Evolutionary conservation across 768 basidiomycete genomes (phyloP), one percentile per base, ranked within the genome.

Genomic region (Lactarius sanguifluus): DNA sequence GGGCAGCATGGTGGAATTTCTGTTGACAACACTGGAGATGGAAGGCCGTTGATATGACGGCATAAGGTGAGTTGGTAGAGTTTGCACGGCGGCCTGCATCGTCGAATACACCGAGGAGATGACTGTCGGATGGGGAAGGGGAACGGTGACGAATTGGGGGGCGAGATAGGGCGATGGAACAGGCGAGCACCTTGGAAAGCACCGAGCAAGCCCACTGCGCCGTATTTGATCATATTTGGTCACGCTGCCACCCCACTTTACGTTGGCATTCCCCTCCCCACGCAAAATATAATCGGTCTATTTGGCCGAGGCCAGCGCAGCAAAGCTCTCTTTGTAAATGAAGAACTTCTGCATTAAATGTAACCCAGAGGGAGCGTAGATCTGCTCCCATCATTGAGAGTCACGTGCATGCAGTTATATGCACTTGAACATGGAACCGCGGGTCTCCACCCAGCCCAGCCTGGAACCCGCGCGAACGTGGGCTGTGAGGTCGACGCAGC

Each of bases 51-150:
- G 77, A 79, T 89, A 90, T 75, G 86, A 74, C 73, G 86, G 79
- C 69, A 90, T 79, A 70, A 90, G 78, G 59, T 82, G 81, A 68
- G 83, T 79, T 54, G 85, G 84, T 69, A 89, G 77, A 69, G 85
- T 84, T 76, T 90, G 88, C 61, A 89, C 82, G 74, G 85, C 87
- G 72, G 89, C 84, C 79, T 89, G 86, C 90, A 92, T 91, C 71
- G 80, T 83, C 76, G 78, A 77, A 8, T 77, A 75, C 60, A 78
- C 72, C 75, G 81, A 80, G 73, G 76, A 79, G 73, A 84, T 81
- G 81, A 82, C 83, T 81, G 80, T 87, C 83, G 81, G 77, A 64
- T 65, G 43, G 67, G 70, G 60, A 64, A 69, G 70, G 71, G 20
- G 36, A 47, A 45, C 40, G 54, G 41, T 72, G 71, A 74, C 65